Conservation (phyloP, 345 rosid genomes). For the Heritiera littoralis region DNA sequence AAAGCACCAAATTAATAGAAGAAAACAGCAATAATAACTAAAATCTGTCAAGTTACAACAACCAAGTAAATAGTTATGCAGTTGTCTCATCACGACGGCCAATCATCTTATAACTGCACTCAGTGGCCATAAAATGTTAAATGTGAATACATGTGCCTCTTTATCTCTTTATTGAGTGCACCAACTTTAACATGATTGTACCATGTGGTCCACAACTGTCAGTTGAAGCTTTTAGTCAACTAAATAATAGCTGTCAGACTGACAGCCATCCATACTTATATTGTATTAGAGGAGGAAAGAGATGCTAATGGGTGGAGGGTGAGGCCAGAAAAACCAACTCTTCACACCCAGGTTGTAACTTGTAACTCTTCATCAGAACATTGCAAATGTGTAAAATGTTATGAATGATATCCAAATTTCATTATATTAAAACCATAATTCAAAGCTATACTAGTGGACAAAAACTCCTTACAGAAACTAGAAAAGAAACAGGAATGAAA, state of each 20-base stretch:
- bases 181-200: constrained; percentile 2
- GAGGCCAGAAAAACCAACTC: constrained; percentile 2
- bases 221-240: constrained; percentile 6
- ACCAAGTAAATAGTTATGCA: background rate
- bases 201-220: constrained; percentile 7
- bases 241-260: background rate
- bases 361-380: background rate
- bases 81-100: background rate
- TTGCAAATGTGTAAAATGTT: background rate
- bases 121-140: background rate
- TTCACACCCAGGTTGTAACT: background rate
- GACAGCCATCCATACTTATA: background rate
- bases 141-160: background rate
- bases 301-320: background rate
- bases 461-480: background rate
- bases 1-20: background rate
- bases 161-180: constrained; percentile 1
- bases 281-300: background rate
- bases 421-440: background rate
- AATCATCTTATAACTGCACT: constrained; percentile 6
- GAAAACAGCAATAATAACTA: background rate
- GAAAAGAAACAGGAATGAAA: background rate
- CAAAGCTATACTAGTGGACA: constrained; percentile 5
- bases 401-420: background rate
- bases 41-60: background rate